Evolutionary conservation across 306 rosid genomes (phyloP).

Genomic region (Ochetophila trinervis): DNA sequence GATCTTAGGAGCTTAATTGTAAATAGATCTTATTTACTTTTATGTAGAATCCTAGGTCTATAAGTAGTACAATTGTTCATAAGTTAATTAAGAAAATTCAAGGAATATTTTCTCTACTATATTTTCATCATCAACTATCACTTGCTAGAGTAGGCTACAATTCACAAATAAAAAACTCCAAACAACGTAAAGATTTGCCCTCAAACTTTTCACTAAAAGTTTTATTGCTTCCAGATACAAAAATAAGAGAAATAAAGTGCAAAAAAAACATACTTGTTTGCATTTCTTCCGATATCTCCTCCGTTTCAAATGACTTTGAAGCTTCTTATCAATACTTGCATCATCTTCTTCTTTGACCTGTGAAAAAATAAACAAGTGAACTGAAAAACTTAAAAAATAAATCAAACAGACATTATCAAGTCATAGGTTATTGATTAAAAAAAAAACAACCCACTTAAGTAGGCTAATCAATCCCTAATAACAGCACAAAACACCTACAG

Average conservation of each 20-base stretch:
- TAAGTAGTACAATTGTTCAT: no score
- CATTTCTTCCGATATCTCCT: conserved; percentile 62
- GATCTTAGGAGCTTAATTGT: no score
- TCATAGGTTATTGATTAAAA: background rate
- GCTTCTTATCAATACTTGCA: conserved; percentile 63
- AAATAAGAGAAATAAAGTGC: conserved; percentile 17
- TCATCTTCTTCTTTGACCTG: conserved; percentile 99
- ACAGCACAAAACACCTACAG: background rate
- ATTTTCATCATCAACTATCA: no score
- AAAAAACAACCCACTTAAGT: background rate
- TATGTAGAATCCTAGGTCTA: no score
- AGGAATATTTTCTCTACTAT: no score
- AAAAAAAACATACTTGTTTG: conserved; percentile 45
- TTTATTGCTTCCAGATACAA: background rate
- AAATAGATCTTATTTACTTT: no score
- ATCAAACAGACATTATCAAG: conserved; percentile 14
- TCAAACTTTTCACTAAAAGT: no score
- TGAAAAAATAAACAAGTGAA: conserved; percentile 16
- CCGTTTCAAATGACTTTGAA: conserved; percentile 68
- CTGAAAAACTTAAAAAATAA: conserved; percentile 5
- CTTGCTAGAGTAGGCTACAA: no score
- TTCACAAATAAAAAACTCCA: no score
- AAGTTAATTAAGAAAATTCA: no score
- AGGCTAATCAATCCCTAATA: background rate
- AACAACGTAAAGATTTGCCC: no score